Base-by-base conservation (phyloP, 495 filamentous ascomycete species). In the Talaromyces trachyspermus region DNA sequence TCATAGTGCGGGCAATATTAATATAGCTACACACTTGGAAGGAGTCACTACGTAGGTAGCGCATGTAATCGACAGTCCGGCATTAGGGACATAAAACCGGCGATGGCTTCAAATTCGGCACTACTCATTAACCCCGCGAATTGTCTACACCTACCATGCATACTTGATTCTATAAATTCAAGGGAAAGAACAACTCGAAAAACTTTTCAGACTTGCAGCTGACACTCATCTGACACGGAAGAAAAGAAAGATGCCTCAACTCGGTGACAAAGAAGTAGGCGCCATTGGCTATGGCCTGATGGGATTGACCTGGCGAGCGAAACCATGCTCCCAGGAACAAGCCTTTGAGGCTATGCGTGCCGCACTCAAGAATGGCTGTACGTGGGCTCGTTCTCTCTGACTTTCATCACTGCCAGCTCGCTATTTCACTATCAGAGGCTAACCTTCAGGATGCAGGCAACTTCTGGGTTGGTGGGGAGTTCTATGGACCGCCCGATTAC, bases 391-490 rank as follows among this genome's bases (percentile, higher is more conserved):
- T 19, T 15, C 42, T 24, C 9, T 7, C 30, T 17, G 33, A 17
- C 23, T 33, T 2, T 43, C 44, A n/a, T n/a, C n/a, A n/a, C n/a
- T n/a, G n/a, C n/a, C 52, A 27, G 39, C 43, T 50, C 18, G 19
- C 25, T 42, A 14, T 19, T 2, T 17, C 11, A 12, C 10, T 20
- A 45, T 32, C 42, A 30, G 18, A 45, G 7, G n/a, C 54, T 71
- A 22, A 61, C 24, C 6, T n/a, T n/a, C 14, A 2, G 10, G 19
- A 64, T 62, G n/a, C n/a, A 43, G 68, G 61, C 60, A 78, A 72
- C 59, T 73, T 81, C 56, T 85, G 81, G 81, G 84, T 83, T 58
- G 80, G 74, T 42, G 80, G 75, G 52, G 76, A 83, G 48, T 70
- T 87, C 60, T 87, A 87, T 60, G 83, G 83, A 26, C 62, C 75